Base-by-base conservation (phyloP, 83 land plant species). In the Larix sibirica region DNA sequence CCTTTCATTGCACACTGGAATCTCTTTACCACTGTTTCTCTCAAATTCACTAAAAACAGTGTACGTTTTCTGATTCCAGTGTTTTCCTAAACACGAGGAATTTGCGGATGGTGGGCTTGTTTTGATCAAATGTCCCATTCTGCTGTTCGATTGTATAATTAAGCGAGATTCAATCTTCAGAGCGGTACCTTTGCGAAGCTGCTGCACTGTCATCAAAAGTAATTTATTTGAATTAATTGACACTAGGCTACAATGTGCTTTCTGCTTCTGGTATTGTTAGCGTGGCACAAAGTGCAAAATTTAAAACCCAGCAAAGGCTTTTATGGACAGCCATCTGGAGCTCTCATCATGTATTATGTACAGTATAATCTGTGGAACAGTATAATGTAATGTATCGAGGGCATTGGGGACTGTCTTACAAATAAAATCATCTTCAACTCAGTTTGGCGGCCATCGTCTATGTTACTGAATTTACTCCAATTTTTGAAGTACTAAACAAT, bases 361-460 rank as follows among this genome's bases (percentile, higher is more conserved):
- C 50, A 42, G 24, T 56, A 42, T 42, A 42, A 42, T n/a, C 50
- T 40, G 77, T 42, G 56, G 77, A 71, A 71, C 54, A n/a, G 50
- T 38, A 71, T 40, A 40, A 71, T n/a, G 40, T 36, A 42, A 71
- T 18, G 74, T 38, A 40, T 42, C 18, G 77, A n/a, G 44, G 77
- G 77, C 77, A 42, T 42, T 73, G 77, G 77, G 77, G 77, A 8
- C 77, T 42, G 56, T 40, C 40, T 42, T 12, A 18, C 75, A 73
- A 73, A 73, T 42, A 8, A 50, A 73, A 18, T 42, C 13, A 10
- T 20, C n/a, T 71, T 40, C 56, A 73, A 73, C 56, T 73, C 77
- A 73, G 36, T 70, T 70, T 38, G 21, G 38, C 18, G 75, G 50
- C 21, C 47, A 7, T 18, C 17, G 18, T 70, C 8, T 21, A 70